Conservation (phyloP, 169 alveolate genomes). For the Cryptosporidium tyzzeri region DNA sequence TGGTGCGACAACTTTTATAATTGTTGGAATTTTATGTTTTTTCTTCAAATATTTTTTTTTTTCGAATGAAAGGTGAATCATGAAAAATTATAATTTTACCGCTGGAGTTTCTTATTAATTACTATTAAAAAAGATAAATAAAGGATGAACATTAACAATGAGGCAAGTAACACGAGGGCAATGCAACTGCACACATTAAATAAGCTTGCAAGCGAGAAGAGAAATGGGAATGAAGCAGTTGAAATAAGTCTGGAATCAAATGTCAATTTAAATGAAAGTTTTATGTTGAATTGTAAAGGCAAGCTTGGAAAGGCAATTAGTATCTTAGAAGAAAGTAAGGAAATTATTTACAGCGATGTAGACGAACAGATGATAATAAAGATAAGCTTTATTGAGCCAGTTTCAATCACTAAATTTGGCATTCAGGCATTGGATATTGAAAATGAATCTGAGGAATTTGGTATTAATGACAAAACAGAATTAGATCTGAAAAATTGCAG, state of each 20-base stretch:
- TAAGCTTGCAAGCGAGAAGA: constrained; percentile 33
- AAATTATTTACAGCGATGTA: constrained; percentile 49
- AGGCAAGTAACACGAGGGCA: constrained; percentile 69
- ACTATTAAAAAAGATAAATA: not conserved
- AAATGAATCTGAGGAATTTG: not conserved
- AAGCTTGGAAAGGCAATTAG: constrained; percentile 15
- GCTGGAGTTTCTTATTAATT: not conserved
- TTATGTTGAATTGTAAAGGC: constrained; percentile 54
- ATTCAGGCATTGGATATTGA: constrained; percentile 29
- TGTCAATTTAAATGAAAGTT: constrained; percentile 59
- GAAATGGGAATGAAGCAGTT: not conserved
- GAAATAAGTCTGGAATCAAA: constrained; percentile 40
- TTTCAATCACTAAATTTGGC: constrained; percentile 51
- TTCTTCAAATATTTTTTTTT: no score
- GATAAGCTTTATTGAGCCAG: constrained; percentile 47
- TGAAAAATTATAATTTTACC: not conserved
- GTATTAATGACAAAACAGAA: not conserved
- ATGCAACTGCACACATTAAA: constrained; percentile 64
- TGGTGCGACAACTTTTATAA: not conserved
- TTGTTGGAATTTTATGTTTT: not conserved
- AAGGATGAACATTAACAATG: constrained; percentile 69
- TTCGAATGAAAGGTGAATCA: not conserved
- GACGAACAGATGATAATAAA: constrained; percentile 69
- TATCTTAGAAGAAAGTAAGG: constrained; percentile 8
- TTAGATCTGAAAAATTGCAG: not conserved